Conservation (phyloP, 2,329 filamentous ascomycete genomes). For the Leptographium lundbergii region DNA sequence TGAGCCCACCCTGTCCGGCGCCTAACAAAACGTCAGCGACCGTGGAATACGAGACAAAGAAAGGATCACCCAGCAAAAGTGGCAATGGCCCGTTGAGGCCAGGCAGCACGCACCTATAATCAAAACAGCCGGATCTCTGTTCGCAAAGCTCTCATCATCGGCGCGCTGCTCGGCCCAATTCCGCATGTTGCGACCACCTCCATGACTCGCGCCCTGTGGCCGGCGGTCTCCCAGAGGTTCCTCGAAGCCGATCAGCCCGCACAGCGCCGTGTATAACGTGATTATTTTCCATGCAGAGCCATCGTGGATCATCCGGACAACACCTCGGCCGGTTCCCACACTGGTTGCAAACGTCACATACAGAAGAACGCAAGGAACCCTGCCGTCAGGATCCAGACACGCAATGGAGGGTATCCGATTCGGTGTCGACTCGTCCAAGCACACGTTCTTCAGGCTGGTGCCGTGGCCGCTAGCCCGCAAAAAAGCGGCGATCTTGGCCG, state of each 20-base stretch:
- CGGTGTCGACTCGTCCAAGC: slow-evolving; percentile 31
- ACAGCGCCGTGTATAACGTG: slow-evolving; percentile 48
- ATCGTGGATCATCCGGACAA: slow-evolving; percentile 36
- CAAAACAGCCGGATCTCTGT: slow-evolving; percentile 43
- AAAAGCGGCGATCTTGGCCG: slow-evolving; percentile 25
- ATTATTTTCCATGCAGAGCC: slow-evolving; percentile 45
- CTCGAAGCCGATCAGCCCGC: slow-evolving; percentile 39
- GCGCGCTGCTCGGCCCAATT: slow-evolving; percentile 48
- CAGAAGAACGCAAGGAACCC: slow-evolving; percentile 39
- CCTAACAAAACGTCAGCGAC: slow-evolving; percentile 14
- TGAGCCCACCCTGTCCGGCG: slow-evolving; percentile 48
- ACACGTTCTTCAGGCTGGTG: slow-evolving; percentile 26
- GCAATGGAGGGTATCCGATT: slow-evolving; percentile 29
- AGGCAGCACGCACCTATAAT: slow-evolving; percentile 26
- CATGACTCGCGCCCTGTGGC: slow-evolving; percentile 43
- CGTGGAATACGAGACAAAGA: neutral
- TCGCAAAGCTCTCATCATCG: slow-evolving; percentile 32
- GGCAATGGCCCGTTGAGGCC: neutral
- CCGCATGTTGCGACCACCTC: slow-evolving; percentile 33
- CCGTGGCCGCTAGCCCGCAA: slow-evolving; percentile 21
- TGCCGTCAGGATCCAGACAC: slow-evolving; percentile 35
- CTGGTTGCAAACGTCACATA: slow-evolving; percentile 42
- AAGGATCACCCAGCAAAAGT: neutral
- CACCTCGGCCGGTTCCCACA: slow-evolving; percentile 41
- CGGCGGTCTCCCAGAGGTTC: slow-evolving; percentile 34